Evolutionary conservation across 345 rosid genomes (phyloP), one percentile per base, ranked within the genome.

Genomic region (Alliaria petiolata): DNA sequence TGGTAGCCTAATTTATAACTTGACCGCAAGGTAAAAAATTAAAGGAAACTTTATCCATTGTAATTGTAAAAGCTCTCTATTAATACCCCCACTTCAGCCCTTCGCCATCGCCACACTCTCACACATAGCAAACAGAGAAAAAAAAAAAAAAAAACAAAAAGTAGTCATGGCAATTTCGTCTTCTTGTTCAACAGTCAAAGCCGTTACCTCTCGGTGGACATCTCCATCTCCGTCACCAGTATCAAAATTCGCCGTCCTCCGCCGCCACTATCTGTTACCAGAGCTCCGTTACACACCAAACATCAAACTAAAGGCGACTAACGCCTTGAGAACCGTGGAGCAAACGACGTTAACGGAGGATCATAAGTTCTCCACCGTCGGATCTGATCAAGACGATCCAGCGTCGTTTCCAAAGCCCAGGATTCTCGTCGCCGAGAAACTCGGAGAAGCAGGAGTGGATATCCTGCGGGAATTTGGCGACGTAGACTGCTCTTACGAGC

Each of bases 351-450:
- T 78, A 25, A 47, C 67, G 12, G 65, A 63, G 15, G 44, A 75
- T 20, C 13, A 60, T 1, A 39, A 22, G 4, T 14, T 40, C 61
- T 62, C 75, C 22, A 70, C 67, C 11, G 63, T 44, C 16, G 70
- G 47, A 25, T 45, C 59, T 35, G 78, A 43, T 4, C 10, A 33
- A 49, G 65, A 66, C 1, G 50, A 22, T 11, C 33, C 35, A 31
- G 39, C 30, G 38, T 1, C 15, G 51, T 34, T 44, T 43, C 28
- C 59, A 14, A 68, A 28, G 69, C 87, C 89, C 0, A 82, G 75
- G 6, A 87, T 91, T 59, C 76, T 91, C 52, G 87, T 91, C 58
- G 82, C 96, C 70, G 96, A 89, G 87, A 91, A 91, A 68, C 97
- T 91, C 5, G 93, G 93, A 74, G 83, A 84, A 25, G 87, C 91